These are phyloP conservation scores for Globisporangium acanthophoron DNA, from an alignment of 352 stramenopile species.

Conservation along the genomic window DNA sequence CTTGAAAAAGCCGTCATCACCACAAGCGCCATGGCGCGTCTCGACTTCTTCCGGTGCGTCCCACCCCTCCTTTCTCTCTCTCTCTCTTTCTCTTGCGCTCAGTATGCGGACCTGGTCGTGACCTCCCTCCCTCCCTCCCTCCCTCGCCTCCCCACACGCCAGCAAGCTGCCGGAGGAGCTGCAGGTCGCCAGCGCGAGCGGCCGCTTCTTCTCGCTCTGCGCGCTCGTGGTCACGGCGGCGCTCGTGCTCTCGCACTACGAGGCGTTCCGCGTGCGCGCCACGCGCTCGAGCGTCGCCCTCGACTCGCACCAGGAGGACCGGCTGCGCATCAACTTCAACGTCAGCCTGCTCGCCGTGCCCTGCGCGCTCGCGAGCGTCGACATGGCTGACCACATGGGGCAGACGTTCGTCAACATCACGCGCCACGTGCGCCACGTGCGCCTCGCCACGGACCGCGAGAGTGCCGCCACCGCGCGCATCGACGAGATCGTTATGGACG, in stretches of 20 bases:
- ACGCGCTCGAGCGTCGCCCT: conserved; percentile 58
- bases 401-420: conserved; percentile 72
- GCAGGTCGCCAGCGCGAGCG: conserved; percentile 48
- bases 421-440: conserved; percentile 76
- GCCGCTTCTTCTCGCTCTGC: conserved; percentile 63
- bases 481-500: conserved; percentile 70
- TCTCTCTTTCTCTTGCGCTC: not conserved
- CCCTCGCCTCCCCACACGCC: too few species aligned
- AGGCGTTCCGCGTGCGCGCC: conserved; percentile 34
- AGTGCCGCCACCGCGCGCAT: conserved; percentile 31
- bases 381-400: conserved; percentile 80
- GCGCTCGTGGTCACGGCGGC: conserved; percentile 50
- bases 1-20: not conserved
- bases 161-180: conserved; percentile 79
- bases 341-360: conserved; percentile 71
- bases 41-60: conserved; percentile 18
- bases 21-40: not conserved
- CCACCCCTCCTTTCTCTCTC: not conserved
- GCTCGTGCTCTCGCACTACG: conserved; percentile 54
- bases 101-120: not conserved
- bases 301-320: conserved; percentile 76
- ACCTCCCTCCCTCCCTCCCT: not conserved
- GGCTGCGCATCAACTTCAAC: conserved; percentile 84
- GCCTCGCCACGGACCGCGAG: conserved; percentile 30
- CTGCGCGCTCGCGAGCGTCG: conserved; percentile 63